These are phyloP conservation scores for Melastoma candidum DNA, from an alignment of 441 rosid species.

Conservation along the genomic window DNA sequence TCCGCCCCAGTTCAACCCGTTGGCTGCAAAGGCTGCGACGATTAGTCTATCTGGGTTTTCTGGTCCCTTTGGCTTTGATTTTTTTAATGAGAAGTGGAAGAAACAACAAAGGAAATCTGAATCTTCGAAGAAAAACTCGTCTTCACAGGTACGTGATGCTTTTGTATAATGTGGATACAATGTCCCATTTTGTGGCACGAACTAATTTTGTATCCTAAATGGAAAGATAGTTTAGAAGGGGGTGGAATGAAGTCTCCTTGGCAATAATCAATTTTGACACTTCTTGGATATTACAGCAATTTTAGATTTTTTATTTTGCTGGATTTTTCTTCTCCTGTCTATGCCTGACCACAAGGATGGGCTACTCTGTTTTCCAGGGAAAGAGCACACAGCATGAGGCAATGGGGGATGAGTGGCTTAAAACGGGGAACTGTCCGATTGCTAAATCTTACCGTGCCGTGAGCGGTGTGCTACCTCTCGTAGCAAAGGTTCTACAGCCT, in stretches of 20 bases:
- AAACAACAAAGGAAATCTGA: slow-evolving; percentile 39
- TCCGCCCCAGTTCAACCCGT: slow-evolving; percentile 38
- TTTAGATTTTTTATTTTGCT: too few relatives aligned
- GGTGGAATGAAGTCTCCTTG: too few relatives aligned
- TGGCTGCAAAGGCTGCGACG: slow-evolving; percentile 45
- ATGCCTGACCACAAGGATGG: not conserved
- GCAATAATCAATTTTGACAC: too few relatives aligned
- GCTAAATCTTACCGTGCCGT: slow-evolving; percentile 78
- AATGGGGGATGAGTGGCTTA: slow-evolving; percentile 57
- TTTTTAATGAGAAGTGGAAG: slow-evolving; percentile 43
- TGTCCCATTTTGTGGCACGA: not conserved
- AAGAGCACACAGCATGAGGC: slow-evolving; percentile 55
- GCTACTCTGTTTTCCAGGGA: slow-evolving; percentile 16
- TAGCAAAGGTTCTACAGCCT: slow-evolving; percentile 52
- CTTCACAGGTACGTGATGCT: slow-evolving; percentile 34
- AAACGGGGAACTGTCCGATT: slow-evolving; percentile 72
- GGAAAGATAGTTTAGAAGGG: not conserved
- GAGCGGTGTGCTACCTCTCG: slow-evolving; percentile 56
- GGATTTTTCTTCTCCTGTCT: not conserved
- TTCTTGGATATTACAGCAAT: too few relatives aligned
- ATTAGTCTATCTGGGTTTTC: slow-evolving; percentile 58
- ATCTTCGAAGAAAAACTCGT: slow-evolving; percentile 25
- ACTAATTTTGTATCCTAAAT: not conserved
- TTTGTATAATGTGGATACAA: not conserved
- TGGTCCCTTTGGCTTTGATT: slow-evolving; percentile 56